These are phyloP conservation scores for Sphaerulina musiva DNA, from an alignment of 2,329 filamentous ascomycete species.

Conservation along the genomic window DNA sequence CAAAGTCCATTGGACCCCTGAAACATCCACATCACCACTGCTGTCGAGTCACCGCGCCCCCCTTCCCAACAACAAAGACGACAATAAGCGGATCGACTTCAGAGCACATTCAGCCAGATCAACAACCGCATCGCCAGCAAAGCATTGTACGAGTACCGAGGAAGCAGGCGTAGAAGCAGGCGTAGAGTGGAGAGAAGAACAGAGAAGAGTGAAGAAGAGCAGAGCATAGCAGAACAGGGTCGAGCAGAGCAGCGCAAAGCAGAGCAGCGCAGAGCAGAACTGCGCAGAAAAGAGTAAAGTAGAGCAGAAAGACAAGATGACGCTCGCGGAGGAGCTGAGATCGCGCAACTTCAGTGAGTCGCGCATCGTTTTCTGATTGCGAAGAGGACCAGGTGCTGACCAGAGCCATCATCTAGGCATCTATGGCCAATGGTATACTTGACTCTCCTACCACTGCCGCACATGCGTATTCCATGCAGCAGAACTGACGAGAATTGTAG, in stretches of 20 bases:
- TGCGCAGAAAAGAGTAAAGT: neutral
- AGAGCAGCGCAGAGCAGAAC: neutral
- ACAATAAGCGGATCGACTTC: too few species aligned
- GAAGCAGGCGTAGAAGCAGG: too few species aligned
- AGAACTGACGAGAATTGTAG: conserved; percentile 26
- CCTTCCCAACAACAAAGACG: too few species aligned
- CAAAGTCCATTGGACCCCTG: too few species aligned
- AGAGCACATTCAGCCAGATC: too few species aligned
- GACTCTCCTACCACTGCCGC: neutral
- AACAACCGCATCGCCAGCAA: too few species aligned
- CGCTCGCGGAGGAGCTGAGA: conserved; percentile 56
- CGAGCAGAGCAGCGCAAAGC: neutral
- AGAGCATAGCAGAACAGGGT: neutral
- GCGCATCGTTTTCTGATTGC: neutral
- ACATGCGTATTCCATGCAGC: neutral
- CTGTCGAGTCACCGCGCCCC: too few species aligned
- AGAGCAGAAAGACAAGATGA: conserved; percentile 41
- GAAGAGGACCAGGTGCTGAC: conserved; percentile 3
- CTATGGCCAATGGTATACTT: conserved; percentile 59
- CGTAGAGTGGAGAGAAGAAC: too few species aligned
- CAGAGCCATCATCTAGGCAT: conserved; percentile 45
- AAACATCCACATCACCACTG: too few species aligned
- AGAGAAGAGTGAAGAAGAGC: too few species aligned
- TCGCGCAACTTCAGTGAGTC: conserved; percentile 61
- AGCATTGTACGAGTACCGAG: too few species aligned